Base-by-base conservation (phyloP, 2,329 filamentous ascomycete species). In the Xenosphaeropsis pyriputrescens region DNA sequence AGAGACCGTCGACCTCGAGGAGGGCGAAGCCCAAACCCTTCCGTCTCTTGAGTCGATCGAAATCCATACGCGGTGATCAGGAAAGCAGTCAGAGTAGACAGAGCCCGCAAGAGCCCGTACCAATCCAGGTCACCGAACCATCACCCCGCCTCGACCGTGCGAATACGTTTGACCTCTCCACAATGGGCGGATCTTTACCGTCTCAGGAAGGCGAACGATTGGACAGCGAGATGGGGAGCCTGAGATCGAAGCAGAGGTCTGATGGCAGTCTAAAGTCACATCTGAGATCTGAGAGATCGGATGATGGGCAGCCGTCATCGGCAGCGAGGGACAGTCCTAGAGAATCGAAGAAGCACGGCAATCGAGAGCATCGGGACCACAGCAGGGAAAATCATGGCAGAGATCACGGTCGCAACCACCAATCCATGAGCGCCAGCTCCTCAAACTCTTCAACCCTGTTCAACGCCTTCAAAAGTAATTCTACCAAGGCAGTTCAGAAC, bases 401-500 rank as follows among this genome's bases (percentile, higher is more conserved):
- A 26, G 22, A 26, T 26, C 22, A 26, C 8, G 22, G 22, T 26
- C 22, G 22, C 22, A 26, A 26, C 22, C 8, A 26, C 22, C 22
- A 26, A 11, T 26, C 22, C 8, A 26, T 26, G 22, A 26, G 22
- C 22, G 22, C 22, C 8, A 26, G 22, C 8, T 26, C 22, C 8
- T 26, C 22, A 6, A 26, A 26, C 8, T 26, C 22, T 9, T 26
- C 22, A 11, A 67, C 69, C 2, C 75, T 91, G 39, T 72, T 91
- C 51, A 81, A 71, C 45, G 85, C 80, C 40, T 61, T 91, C 34
- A 82, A 80, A 46, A 79, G 70, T 47, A 77, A 78, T 5, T 79
- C 78, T 14, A 79, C 72, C 36, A 79, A 78, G 49, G 81, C 83
- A 39, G 84, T 83, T 16, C 83, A 85, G 44, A 85, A 85, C 50